Conservation (phyloP, 768 basidiomycete genomes). For the Mycena haematopus region DNA sequence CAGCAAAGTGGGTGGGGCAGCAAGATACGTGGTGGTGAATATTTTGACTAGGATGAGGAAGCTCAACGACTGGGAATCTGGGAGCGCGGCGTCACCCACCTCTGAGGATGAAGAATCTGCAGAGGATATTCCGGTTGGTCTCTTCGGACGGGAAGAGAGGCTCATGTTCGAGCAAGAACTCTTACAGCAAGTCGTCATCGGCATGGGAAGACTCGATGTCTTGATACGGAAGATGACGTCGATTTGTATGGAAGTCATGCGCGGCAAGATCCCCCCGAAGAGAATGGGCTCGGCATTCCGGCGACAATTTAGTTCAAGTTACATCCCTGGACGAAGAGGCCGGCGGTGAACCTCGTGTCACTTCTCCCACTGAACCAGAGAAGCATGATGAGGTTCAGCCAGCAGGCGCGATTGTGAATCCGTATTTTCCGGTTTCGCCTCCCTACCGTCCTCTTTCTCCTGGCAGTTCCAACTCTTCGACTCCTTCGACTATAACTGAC, state of each 20-base stretch:
- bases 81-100: slow-evolving; percentile 16
- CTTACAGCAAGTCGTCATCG: slow-evolving; percentile 85
- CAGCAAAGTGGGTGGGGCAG: slow-evolving; percentile 70
- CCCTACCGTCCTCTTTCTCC: slow-evolving; percentile 30
- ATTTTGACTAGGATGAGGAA: slow-evolving; percentile 73
- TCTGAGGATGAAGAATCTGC: slow-evolving; percentile 44
- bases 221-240: slow-evolving; percentile 42
- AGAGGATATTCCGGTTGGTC: slow-evolving; percentile 40
- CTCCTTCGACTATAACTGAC: slow-evolving; percentile 34
- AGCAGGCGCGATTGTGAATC: slow-evolving; percentile 44
- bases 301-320: slow-evolving; percentile 26
- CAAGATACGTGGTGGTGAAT: slow-evolving; percentile 80
- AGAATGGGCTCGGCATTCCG: slow-evolving; percentile 23
- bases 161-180: slow-evolving; percentile 81
- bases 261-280: slow-evolving; percentile 20
- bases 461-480: slow-evolving; percentile 36
- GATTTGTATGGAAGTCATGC: slow-evolving; percentile 37
- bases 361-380: slow-evolving; percentile 22
- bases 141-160: slow-evolving; percentile 63
- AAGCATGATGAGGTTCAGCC: slow-evolving; percentile 11
- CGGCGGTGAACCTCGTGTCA: slow-evolving; percentile 28
- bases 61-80: slow-evolving; percentile 55
- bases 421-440: slow-evolving; percentile 59
- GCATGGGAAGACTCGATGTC: slow-evolving; percentile 78
- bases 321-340: slow-evolving; percentile 24